phyloP scores from a whole-genome alignment of 2,329 filamentous ascomycete genomes.

The Pseudocercospora cruenta region DNA sequence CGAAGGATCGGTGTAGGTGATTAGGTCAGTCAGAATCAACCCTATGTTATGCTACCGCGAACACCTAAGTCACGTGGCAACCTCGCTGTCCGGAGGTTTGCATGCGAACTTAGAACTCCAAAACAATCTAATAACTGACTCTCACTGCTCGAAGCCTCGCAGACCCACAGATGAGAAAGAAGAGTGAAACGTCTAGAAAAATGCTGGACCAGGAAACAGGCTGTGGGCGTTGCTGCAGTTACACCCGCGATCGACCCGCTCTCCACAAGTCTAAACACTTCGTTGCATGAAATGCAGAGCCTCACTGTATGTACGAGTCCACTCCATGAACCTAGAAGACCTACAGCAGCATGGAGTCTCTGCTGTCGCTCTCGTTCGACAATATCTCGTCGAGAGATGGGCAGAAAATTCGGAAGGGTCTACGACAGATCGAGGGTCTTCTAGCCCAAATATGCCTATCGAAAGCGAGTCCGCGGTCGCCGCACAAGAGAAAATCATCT shows the following conservation, averaged over 20 bases:
- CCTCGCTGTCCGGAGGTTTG: too few species aligned
- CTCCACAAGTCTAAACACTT: background rate
- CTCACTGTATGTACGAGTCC: constrained; percentile 1
- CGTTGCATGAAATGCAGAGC: constrained; percentile 2
- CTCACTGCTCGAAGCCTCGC: too few species aligned
- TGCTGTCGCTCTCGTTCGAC: constrained; percentile 92
- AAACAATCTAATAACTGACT: too few species aligned
- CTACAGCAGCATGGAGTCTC: constrained; percentile 73
- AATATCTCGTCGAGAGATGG: constrained; percentile 92
- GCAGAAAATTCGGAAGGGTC: constrained; percentile 86
- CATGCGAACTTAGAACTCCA: too few species aligned
- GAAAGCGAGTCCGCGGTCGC: constrained; percentile 38
- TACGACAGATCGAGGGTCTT: constrained; percentile 91
- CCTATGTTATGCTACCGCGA: too few species aligned
- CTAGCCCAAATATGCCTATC: constrained; percentile 93
- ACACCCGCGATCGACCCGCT: background rate
- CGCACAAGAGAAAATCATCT: constrained; percentile 45
- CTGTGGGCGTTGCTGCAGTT: background rate
- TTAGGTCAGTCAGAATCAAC: too few species aligned
- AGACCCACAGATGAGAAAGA: too few species aligned
- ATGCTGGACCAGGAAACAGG: too few species aligned
- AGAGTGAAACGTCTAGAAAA: too few species aligned
- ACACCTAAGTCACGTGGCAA: too few species aligned
- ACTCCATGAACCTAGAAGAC: constrained; percentile 17
- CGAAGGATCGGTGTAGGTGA: too few species aligned